Base-by-base conservation (phyloP, 441 rosid genomes). In the Eutrema salsugineum region DNA sequence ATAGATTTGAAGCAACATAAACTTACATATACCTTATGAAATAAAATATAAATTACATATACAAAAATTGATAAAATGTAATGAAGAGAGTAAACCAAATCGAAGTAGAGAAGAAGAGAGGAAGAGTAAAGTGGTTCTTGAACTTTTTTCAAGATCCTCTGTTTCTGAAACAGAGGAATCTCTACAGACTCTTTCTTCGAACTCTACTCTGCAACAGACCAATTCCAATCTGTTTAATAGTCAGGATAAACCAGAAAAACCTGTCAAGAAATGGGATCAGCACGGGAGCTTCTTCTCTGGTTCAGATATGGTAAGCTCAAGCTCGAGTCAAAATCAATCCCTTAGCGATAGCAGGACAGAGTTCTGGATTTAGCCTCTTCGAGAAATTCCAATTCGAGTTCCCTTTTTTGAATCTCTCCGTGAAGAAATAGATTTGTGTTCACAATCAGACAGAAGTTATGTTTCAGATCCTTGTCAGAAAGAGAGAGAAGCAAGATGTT, bases 261-360 rank as follows among this genome's bases (percentile, higher is more conserved):
- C 55, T 69, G 4, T 33, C 73, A 4, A 42, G n/a, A 32, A 43
- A 33, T 20, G 68, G 49, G 8, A 78, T 81, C 60, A 84, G 66
- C 59, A 70, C 44, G 2, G 91, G 90, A 9, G 95, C 97, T 42
- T 90, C 95, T 33, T 91, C 91, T 4, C 91, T 91, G 9, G 93
- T 90, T 46, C 92, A 90, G 66, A 83, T 90, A 36, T 94, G 99
- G 97, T 97, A 94, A 81, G 92, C 95, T n/a, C n/a, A n/a, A n/a
- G n/a, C n/a, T n/a, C n/a, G n/a, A n/a, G n/a, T n/a, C n/a, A n/a
- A n/a, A n/a, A n/a, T n/a, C n/a, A n/a, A n/a, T n/a, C n/a, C n/a
- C n/a, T n/a, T n/a, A n/a, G n/a, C n/a, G n/a, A n/a, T n/a, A n/a
- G n/a, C n/a, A n/a, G n/a, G n/a, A n/a, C n/a, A n/a, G n/a, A n/a